Conservation (phyloP, 2,329 filamentous ascomycete species). For the Xylariales sp. region DNA sequence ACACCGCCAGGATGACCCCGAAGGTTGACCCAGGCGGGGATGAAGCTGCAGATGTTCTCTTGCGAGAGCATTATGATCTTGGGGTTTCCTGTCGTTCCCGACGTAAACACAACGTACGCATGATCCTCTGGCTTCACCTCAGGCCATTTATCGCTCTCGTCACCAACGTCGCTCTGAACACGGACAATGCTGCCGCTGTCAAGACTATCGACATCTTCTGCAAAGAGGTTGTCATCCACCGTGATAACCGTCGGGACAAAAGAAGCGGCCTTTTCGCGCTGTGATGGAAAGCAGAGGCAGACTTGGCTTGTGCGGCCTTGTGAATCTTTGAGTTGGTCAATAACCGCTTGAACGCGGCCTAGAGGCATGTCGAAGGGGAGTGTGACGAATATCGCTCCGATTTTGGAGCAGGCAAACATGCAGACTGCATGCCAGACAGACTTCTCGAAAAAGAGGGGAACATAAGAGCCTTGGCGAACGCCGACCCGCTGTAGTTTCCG, state of each 20-base stretch:
- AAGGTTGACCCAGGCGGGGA: too few relatives aligned
- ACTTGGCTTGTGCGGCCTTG: not conserved
- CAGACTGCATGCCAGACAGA: constrained; percentile 7
- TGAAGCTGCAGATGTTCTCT: too few relatives aligned
- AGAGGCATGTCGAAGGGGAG: not conserved
- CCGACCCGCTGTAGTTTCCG: constrained; percentile 5
- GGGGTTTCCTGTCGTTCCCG: too few relatives aligned
- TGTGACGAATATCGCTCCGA: not conserved
- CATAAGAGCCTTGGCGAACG: constrained; percentile 7
- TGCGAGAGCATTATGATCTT: too few relatives aligned
- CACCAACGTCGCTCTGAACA: not conserved
- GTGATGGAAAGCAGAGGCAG: not conserved
- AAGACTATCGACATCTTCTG: not conserved
- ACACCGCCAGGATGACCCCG: too few relatives aligned
- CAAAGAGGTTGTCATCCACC: not conserved
- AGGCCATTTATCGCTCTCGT: constrained; percentile 5
- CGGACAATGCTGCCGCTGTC: not conserved
- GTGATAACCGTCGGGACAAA: not conserved
- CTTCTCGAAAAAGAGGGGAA: constrained; percentile 14
- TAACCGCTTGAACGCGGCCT: not conserved
- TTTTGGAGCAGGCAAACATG: constrained; percentile 9
- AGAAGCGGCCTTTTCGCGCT: not conserved
- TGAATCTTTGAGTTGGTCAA: not conserved
- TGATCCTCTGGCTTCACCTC: constrained; percentile 15
- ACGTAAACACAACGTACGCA: too few relatives aligned